Evolutionary conservation across 2,329 filamentous ascomycete species (phyloP), one percentile per base, ranked within the genome.

Genomic region (Fusarium kyushuense): DNA sequence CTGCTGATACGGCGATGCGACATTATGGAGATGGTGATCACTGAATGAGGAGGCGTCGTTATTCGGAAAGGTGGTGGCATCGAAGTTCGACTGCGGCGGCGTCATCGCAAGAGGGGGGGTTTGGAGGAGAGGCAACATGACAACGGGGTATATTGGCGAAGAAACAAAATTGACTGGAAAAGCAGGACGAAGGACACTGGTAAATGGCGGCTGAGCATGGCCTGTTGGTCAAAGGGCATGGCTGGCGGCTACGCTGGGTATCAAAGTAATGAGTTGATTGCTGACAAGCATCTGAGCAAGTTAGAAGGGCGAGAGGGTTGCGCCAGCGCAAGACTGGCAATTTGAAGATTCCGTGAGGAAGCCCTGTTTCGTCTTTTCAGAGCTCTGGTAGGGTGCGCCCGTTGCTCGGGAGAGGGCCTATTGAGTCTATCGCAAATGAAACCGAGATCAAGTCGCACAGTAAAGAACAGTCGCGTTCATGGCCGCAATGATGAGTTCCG

Each of bases 81-180:
- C 79, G 71, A 80, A 75, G 60, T 79, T 79, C 57, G 78, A 76
- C 62, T 79, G 77, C 45, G 78, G 76, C 53, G 79, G 77, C 59
- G 80, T 83, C 82, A 84, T 83, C 81, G 80, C 79, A 71, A 77
- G 79, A 75, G 79, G 83, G 81, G 84, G 82, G 80, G 81, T 82
- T 75, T 86, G 84, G 61, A 85, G 76, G 65, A 83, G 78, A 68
- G 84, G 83, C 63, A 85, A 79, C 84, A 86, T 86, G 72, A 73
- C 73, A 70, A 68, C 56, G 58, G 70, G 72, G 67, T 74, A 73
- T 73, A 60, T 67, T 45, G 62, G 66, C 62, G 55, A 72, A 59
- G 47, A 69, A 71, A 53, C 58, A 70, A 69, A 68, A 65, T 56
- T 51, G 61, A 72, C 66, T 65, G 58, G 58, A 60, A 72, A 70